phyloP scores from a whole-genome alignment of 768 basidiomycete genomes.

The Phanerochaete sordida region DNA sequence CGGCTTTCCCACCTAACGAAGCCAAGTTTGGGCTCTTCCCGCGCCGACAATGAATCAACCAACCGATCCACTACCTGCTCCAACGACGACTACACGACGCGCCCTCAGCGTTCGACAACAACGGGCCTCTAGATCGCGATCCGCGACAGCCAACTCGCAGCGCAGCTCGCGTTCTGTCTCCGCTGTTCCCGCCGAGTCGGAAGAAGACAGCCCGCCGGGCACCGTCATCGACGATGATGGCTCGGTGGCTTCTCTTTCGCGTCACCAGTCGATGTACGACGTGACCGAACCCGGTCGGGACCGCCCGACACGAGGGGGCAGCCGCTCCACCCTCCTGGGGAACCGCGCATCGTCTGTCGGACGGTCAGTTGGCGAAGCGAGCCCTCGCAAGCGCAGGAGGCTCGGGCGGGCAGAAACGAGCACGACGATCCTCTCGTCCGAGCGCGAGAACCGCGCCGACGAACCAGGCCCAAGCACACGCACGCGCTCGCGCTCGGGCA shows the following conservation, averaged over 20 bases:
- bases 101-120: neutral
- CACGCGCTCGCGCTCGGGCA: neutral
- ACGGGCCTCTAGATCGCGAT: neutral
- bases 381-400: conserved; percentile 1
- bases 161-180: neutral
- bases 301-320: neutral
- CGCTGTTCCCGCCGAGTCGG: neutral
- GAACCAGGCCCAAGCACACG: neutral
- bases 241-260: neutral
- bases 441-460: neutral
- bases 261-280: neutral
- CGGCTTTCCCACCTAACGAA: neutral
- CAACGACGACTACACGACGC: neutral
- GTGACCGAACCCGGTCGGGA: neutral
- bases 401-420: neutral
- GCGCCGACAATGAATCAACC: neutral
- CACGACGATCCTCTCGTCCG: neutral
- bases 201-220: neutral
- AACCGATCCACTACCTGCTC: neutral
- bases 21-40: neutral
- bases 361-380: neutral
- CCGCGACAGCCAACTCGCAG: neutral
- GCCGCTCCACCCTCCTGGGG: neutral
- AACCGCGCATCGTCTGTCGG: neutral
- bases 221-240: neutral